Base-by-base conservation (phyloP, 2,329 filamentous ascomycete genomes). In the Talaromyces sp. region DNA sequence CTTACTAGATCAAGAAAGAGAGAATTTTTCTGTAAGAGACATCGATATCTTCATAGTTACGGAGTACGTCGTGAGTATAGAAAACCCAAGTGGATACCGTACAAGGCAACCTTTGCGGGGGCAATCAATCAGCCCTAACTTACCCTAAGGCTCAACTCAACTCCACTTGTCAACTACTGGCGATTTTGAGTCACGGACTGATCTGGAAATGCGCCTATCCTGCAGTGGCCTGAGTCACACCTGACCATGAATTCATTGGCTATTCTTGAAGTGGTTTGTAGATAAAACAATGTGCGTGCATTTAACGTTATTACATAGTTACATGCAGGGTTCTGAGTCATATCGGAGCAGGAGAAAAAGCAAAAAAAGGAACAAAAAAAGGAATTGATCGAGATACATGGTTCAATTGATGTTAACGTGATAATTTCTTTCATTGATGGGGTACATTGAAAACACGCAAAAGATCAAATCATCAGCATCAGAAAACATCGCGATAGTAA, bases 21-120 rank as follows among this genome's bases (percentile, higher is more conserved):
- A 54, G 50, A 6, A 9, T 33, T 14, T 19, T n/a, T 31, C 27
- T 7, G 27, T 6, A 6, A 31, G 27, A 31, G 3, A 31, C 27
- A 31, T 31, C 5, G 4, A 7, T 31, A 31, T 31, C 27, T 31
- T 6, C 27, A 31, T 31, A 31, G 27, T 6, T 6, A 31, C 27
- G 27, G 27, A 31, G 3, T 31, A 31, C 5, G 27, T 31, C 22
- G 22, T 22, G 22, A 31, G 27, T 31, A 31, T 31, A 7, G 27
- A 31, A 31, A 31, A 8, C 27, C n/a, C 2, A 22, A 35, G 50
- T 49, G 49, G 43, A 33, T 24, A 16, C 60, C 22, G 27, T 31
- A 31, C 59, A 62, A 62, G 60, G 60, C 60, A 43, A n/a, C 47
- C 35, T 62, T 62, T 62, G 47, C 31, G 45, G 45, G 45, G 59